A percentile compares a stretch with the other conserved stretches of the same genome.
These are phyloP conservation scores for Cladosporium sp. DNA, from an alignment of 2,329 filamentous ascomycete genomes.

Conservation along the genomic window DNA sequence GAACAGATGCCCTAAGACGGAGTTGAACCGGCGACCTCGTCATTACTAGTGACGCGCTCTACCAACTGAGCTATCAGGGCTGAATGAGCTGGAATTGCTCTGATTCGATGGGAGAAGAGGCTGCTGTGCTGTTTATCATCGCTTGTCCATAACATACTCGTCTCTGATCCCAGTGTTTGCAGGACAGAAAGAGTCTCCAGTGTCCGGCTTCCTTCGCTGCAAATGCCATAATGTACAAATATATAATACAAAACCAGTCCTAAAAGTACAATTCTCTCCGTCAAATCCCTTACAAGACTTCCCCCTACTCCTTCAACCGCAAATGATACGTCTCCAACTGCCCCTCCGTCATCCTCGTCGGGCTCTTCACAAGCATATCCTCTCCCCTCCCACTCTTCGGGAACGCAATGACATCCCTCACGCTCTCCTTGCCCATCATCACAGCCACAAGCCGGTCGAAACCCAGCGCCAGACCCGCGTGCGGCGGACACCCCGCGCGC, in stretches of 20 bases:
- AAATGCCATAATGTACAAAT: background rate
- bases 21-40: slow-evolving; percentile 21
- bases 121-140: background rate
- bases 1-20: slow-evolving; percentile 15
- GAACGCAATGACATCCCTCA: slow-evolving; percentile 94
- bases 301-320: slow-evolving; percentile 28
- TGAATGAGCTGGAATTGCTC: background rate
- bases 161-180: background rate
- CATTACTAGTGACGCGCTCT: slow-evolving; percentile 22
- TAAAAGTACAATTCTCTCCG: background rate
- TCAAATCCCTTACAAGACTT: too few relatives aligned
- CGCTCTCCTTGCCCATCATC: slow-evolving; percentile 72
- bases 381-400: slow-evolving; percentile 91
- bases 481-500: slow-evolving; percentile 84
- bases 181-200: too few relatives aligned
- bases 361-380: slow-evolving; percentile 79
- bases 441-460: slow-evolving; percentile 86
- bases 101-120: background rate
- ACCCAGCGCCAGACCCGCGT: slow-evolving; percentile 89
- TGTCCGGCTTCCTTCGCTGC: background rate
- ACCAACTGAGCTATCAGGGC: slow-evolving; percentile 22
- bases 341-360: slow-evolving; percentile 65
- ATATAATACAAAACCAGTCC: background rate
- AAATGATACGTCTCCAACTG: slow-evolving; percentile 64
- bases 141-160: background rate